phyloP scores from a whole-genome alignment of 345 rosid genomes.

The Salix caprea region DNA sequence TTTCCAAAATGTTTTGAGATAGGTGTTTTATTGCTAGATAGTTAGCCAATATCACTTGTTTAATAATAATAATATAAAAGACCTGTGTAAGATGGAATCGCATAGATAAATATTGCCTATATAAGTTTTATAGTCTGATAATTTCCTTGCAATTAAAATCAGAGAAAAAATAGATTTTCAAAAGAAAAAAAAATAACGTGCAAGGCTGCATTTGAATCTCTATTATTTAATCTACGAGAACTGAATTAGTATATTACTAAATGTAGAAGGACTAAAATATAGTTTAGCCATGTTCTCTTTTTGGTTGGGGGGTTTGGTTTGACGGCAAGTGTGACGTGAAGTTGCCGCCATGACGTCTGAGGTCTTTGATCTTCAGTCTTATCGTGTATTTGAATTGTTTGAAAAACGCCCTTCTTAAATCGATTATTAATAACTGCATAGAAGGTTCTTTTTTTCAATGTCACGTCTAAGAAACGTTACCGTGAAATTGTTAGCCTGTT shows the following conservation, averaged over 20 bases:
- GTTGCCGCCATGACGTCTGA: constrained; percentile 3
- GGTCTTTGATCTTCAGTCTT: not conserved
- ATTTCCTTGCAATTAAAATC: no score
- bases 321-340: constrained; percentile 40
- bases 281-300: not conserved
- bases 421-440: not conserved
- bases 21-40: not conserved
- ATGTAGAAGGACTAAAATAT: not conserved
- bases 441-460: not conserved
- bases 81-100: not conserved
- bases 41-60: no score
- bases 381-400: not conserved
- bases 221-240: not conserved
- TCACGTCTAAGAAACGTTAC: not conserved
- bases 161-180: no score
- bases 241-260: not conserved
- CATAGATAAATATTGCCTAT: not conserved
- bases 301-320: constrained; percentile 13
- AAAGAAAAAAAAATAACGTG: no score
- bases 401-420: not conserved
- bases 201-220: not conserved
- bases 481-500: not conserved
- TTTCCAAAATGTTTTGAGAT: not conserved
- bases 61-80: no score
- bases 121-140: no score